Conservation (phyloP, 306 rosid species). For the Quercus bicolor region DNA sequence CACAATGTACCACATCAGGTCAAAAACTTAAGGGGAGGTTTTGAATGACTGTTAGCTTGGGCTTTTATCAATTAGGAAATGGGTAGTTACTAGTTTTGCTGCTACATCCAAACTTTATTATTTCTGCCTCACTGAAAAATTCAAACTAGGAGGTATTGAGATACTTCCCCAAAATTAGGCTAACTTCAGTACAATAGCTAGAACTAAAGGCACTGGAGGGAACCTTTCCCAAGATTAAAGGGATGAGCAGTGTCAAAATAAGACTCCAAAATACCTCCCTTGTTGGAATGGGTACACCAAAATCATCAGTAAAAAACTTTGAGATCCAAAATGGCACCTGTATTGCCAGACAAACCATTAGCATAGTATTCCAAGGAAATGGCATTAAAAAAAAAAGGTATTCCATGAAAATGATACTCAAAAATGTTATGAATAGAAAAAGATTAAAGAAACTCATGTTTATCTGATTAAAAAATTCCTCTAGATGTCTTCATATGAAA, state of each 20-base stretch:
- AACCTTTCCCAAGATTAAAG: slow-evolving; percentile 4
- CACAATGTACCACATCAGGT: neutral
- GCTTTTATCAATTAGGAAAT: neutral
- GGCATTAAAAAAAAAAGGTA: neutral
- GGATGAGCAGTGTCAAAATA: neutral
- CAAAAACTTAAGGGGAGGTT: neutral
- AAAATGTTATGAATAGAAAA: neutral
- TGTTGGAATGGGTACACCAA: slow-evolving; percentile 6
- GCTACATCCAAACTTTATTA: neutral
- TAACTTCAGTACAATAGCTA: neutral
- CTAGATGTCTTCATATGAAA: neutral
- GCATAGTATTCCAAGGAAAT: neutral
- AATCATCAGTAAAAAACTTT: neutral
- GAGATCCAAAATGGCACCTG: slow-evolving; percentile 12
- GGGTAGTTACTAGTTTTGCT: neutral
- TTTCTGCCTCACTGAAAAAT: neutral
- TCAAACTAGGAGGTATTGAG: neutral
- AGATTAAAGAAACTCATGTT: neutral
- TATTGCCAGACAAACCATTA: neutral
- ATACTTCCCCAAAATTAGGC: neutral
- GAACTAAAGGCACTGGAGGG: neutral
- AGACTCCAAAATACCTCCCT: slow-evolving; percentile 6
- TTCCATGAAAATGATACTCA: neutral
- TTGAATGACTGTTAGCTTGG: neutral
- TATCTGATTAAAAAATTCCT: neutral